Evolutionary conservation across 2,329 filamentous ascomycete genomes (phyloP).

Genomic region (Neonectria faginata): DNA sequence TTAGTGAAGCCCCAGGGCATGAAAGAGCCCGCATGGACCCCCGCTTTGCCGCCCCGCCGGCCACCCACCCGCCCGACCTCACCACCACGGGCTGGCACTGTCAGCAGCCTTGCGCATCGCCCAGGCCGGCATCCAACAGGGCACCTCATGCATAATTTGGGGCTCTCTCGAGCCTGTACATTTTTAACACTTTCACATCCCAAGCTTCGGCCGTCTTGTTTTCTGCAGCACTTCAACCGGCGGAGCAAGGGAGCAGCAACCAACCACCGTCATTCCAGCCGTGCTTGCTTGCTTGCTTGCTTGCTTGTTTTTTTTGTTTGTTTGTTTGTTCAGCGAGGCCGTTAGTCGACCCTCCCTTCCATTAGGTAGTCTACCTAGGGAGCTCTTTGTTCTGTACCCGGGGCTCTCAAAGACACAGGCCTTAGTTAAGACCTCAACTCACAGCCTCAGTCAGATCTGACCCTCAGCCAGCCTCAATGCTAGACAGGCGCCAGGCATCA

Average conservation of each 20-base stretch:
- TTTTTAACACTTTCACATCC: background rate
- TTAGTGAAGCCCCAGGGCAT: too few species aligned
- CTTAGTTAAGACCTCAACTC: background rate
- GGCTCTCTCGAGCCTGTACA: background rate
- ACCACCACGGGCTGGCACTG: too few species aligned
- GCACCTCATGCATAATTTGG: background rate
- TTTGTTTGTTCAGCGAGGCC: background rate
- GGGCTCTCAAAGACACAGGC: too few species aligned
- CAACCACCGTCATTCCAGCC: background rate
- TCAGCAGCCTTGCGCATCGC: background rate
- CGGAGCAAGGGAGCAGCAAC: background rate
- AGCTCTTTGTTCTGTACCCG: background rate
- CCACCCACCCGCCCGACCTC: too few species aligned
- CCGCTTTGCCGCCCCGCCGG: too few species aligned
- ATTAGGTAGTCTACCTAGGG: too few species aligned
- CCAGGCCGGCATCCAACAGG: background rate
- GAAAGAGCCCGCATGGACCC: too few species aligned
- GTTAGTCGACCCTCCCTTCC: background rate
- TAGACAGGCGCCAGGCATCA: background rate
- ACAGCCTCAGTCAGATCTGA: background rate
- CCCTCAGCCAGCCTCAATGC: background rate
- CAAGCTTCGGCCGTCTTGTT: background rate
- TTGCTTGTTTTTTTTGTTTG: too few species aligned
- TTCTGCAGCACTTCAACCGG: background rate
- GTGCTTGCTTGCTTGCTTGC: background rate